Percentiles rank a stretch among this genome's conserved stretches.
Conservation (phyloP, 1,139 yeast species). For the Diutina mesorugosa region DNA sequence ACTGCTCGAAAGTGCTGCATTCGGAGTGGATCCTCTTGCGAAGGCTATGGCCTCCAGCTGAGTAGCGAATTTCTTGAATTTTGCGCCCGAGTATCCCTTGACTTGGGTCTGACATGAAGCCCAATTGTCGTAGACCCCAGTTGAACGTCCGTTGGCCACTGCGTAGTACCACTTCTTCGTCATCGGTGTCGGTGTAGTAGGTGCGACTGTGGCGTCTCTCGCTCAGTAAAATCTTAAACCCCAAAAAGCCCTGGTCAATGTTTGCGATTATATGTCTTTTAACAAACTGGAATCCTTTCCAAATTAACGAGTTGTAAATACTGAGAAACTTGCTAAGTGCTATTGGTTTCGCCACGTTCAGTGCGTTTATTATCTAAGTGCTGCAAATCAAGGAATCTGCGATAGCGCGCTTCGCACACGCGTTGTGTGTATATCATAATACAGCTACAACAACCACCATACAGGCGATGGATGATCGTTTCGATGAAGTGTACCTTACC, state of each 20-base stretch:
- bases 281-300: no score
- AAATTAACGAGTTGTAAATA: no score
- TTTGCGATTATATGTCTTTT: no score
- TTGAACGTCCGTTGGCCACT: conserved; percentile 39
- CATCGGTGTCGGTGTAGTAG: not conserved
- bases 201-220: no score
- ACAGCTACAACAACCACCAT: not conserved
- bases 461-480: not conserved
- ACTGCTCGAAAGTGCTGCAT: not conserved
- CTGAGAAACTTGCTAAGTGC: no score
- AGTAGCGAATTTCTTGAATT: conserved; percentile 39
- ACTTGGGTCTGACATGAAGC: conserved; percentile 31
- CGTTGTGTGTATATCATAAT: not conserved
- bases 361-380: not conserved
- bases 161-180: conserved; percentile 26
- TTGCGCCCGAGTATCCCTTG: conserved; percentile 40
- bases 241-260: no score
- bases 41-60: conserved; percentile 30
- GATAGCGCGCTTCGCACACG: not conserved
- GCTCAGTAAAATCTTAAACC: no score
- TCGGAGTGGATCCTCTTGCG: not conserved
- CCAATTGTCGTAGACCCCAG: conserved; percentile 48
- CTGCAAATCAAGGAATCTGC: not conserved
- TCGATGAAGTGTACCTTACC: not conserved
- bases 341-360: not conserved